A percentile compares a stretch with the other conserved stretches of the same genome.
phyloP scores from a whole-genome alignment of 2,329 filamentous ascomycete species.

The Paecilomyces variotii region DNA sequence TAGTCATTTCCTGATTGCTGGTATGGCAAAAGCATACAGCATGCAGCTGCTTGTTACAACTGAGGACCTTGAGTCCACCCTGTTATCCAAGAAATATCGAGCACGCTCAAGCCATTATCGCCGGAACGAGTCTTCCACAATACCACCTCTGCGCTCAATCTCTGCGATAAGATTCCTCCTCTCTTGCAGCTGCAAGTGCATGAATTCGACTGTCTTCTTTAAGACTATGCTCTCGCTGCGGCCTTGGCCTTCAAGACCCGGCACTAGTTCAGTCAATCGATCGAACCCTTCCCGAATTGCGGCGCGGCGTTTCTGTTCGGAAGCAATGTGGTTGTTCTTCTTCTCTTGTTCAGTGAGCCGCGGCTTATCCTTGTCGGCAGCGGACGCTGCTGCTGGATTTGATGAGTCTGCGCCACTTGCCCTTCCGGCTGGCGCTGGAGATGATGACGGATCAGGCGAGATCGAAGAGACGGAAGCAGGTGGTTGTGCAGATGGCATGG shows the following conservation, averaged over 20 bases:
- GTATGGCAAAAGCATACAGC: neutral
- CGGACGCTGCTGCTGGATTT: conserved; percentile 6
- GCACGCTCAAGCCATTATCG: conserved; percentile 9
- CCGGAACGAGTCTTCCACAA: conserved; percentile 39
- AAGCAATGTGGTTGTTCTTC: conserved; percentile 66
- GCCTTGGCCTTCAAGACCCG: conserved; percentile 72
- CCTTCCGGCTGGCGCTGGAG: conserved; percentile 11
- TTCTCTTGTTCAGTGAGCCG: conserved; percentile 62
- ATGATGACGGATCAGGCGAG: conserved; percentile 17
- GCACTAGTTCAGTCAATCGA: conserved; percentile 68
- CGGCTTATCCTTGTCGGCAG: conserved; percentile 46
- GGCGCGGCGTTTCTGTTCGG: conserved; percentile 56
- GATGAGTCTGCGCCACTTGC: conserved; percentile 17
- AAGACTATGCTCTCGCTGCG: conserved; percentile 82
- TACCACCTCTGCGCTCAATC: conserved; percentile 52
- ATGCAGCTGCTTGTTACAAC: neutral
- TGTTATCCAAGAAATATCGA: neutral
- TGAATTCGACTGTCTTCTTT: conserved; percentile 59
- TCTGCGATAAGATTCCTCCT: conserved; percentile 50
- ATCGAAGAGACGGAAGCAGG: conserved; percentile 14
- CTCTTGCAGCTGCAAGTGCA: conserved; percentile 52
- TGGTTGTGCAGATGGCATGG: conserved; percentile 19
- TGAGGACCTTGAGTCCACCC: neutral
- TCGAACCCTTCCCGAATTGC: conserved; percentile 82
- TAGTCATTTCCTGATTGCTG: neutral